Base-by-base conservation (phyloP, 306 rosid genomes). In the Carpinus fangiana region DNA sequence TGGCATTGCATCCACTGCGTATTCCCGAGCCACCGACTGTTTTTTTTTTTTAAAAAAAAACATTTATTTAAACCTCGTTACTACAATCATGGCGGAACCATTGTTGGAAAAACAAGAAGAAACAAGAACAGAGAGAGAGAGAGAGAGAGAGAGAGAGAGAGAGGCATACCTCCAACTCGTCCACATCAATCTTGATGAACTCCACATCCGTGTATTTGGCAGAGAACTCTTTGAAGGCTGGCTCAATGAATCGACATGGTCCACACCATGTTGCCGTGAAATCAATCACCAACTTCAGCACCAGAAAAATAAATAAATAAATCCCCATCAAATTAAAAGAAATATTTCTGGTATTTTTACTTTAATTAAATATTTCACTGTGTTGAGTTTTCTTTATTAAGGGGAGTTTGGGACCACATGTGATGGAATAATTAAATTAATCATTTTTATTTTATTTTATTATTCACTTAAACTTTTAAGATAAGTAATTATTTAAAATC, bases 181-280 rank as follows among this genome's bases (percentile, higher is more conserved):
- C 96, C 5, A 89, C 97, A 72, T 94, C 98, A 74, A 90, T 77
- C 87, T 86, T 83, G 81, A 94, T 67, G 79, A 90, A 90, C 76
- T 86, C 90, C 17, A 90, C 92, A 52, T 92, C 92, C 3, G 75
- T 77, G 84, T 81, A 92, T 80, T 84, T 86, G 46, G 82, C 86
- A 36, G 91, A 84, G 78, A 81, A 87, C 43, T 87, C 89, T 66
- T 84, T 76, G 57, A 94, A 77, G 31, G 64, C 62, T 20, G 96
- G 88, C 62, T 92, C 91, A 89, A 94, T 92, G 17, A 76, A 70
- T 77, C 86, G 86, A 79, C 98, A 94, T 41, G 97, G 96, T 77
- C 84, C 86, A 76, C 98, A 94, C 97, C 97, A 94, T 46, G 88
- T 73, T 48, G 98, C 92, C 41, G 90, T 84, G 89, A 94, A 94